A percentile compares a stretch with the other conserved stretches of the same genome.
These are phyloP conservation scores for Carex littledalei DNA, from an alignment of 176 grass and related monocot genomes.

Conservation along the genomic window DNA sequence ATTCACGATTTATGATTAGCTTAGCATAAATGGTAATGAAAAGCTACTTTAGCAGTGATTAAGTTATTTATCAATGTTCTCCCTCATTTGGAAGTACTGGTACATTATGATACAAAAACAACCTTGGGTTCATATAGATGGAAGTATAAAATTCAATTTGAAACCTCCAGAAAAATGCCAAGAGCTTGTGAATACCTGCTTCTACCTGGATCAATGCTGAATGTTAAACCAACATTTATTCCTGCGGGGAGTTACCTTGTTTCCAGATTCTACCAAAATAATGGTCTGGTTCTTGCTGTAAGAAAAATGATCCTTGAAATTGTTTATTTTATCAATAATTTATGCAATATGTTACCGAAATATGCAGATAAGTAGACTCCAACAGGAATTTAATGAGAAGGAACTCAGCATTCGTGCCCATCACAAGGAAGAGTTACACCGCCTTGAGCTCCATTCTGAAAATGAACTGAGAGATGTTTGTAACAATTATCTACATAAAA, in stretches of 20 bases:
- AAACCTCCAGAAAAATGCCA: neutral
- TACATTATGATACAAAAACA: neutral
- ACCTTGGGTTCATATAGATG: neutral
- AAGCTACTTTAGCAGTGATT: neutral
- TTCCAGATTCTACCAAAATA: neutral
- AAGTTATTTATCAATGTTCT: neutral
- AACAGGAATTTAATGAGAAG: slow-evolving; percentile 69
- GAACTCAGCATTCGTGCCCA: slow-evolving; percentile 51
- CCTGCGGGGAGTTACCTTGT: neutral
- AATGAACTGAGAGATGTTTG: slow-evolving; percentile 91
- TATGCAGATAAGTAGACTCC: slow-evolving; percentile 68
- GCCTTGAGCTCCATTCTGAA: slow-evolving; percentile 60
- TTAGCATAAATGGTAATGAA: neutral
- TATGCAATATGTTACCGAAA: neutral
- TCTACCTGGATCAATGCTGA: neutral
- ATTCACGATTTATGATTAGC: neutral
- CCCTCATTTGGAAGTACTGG: neutral
- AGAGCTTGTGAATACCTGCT: neutral
- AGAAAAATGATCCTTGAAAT: neutral
- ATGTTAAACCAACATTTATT: neutral
- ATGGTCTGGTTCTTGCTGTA: neutral
- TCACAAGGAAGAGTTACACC: slow-evolving; percentile 86
- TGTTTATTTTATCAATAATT: neutral
- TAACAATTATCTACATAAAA: slow-evolving; percentile 21
- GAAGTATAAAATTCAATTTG: neutral